phyloP scores from a whole-genome alignment of 192 early-diverging fungal genomes.

The Backusella macrospora region DNA sequence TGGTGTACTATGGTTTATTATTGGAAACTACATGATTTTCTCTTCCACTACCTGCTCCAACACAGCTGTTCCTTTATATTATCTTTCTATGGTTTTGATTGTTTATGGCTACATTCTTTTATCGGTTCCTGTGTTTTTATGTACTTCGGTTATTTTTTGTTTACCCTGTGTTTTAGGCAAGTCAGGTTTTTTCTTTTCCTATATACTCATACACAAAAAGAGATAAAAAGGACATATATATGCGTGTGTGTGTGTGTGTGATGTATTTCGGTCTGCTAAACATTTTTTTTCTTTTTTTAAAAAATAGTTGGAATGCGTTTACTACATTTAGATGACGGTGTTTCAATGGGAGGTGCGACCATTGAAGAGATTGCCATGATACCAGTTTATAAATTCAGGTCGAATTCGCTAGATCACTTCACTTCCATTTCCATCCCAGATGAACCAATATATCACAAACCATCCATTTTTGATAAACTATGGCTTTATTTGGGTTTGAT shows the following conservation, averaged over 20 bases:
- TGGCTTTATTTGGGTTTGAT: slow-evolving; percentile 24
- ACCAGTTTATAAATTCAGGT: slow-evolving; percentile 62
- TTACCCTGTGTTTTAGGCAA: slow-evolving; percentile 59
- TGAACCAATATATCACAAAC: neutral
- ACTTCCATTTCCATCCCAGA: neutral
- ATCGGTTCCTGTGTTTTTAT: slow-evolving; percentile 60
- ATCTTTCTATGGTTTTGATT: slow-evolving; percentile 63
- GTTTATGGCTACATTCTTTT: slow-evolving; percentile 72
- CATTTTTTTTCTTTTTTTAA: slow-evolving; percentile 7
- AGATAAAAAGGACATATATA: neutral
- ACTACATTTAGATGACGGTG: slow-evolving; percentile 54
- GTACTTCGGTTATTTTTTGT: slow-evolving; percentile 67
- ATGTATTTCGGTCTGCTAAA: slow-evolving; percentile 13
- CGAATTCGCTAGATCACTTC: neutral
- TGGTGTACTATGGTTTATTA: slow-evolving; percentile 63
- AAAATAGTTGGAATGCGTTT: slow-evolving; percentile 55
- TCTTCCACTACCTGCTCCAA: slow-evolving; percentile 48
- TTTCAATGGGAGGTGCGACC: slow-evolving; percentile 65
- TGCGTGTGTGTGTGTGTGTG: neutral
- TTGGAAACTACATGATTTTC: slow-evolving; percentile 74
- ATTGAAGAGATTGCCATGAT: slow-evolving; percentile 70
- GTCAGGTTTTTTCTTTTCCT: neutral
- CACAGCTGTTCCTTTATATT: slow-evolving; percentile 66
- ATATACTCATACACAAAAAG: neutral
- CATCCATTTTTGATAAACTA: slow-evolving; percentile 18